phyloP scores from a whole-genome alignment of 148 eudicot species.

The Fagopyrum tataricum region DNA sequence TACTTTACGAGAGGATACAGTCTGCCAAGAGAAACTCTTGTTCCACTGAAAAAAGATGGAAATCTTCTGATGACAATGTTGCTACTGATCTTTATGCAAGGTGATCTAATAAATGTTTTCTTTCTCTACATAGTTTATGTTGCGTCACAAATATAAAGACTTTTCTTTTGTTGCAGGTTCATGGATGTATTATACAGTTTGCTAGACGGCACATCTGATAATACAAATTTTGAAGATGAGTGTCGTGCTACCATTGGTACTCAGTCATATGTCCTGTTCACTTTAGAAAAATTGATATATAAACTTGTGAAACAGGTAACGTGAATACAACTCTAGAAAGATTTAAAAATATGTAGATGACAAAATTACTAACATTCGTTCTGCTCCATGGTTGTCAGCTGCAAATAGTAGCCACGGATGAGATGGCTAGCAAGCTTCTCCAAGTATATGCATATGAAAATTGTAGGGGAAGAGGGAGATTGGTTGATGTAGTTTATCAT shows the following conservation, averaged over 20 bases:
- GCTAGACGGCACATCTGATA: constrained; percentile 90
- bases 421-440: constrained; percentile 73
- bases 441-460: constrained; percentile 81
- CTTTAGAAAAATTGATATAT: constrained; percentile 88
- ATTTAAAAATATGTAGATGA: neutral
- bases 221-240: constrained; percentile 95
- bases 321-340: neutral
- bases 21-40: constrained; percentile 57
- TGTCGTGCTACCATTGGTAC: constrained; percentile 82
- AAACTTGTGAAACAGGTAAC: constrained; percentile 91
- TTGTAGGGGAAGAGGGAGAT: constrained; percentile 55
- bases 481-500: constrained; percentile 70
- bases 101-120: constrained; percentile 25
- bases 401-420: constrained; percentile 79
- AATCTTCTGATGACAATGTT: constrained; percentile 44
- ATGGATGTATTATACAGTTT: constrained; percentile 61
- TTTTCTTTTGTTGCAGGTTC: constrained; percentile 47
- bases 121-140: neutral
- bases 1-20: constrained; percentile 63
- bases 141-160: neutral
- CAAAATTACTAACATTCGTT: neutral
- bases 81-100: constrained; percentile 62
- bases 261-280: constrained; percentile 85
- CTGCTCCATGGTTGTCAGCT: constrained; percentile 43
- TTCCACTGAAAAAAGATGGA: constrained; percentile 55